Evolutionary conservation across 208 protist genomes (phyloP), one percentile per base, ranked within the genome.

Genomic region (Trypanosoma congolense): DNA sequence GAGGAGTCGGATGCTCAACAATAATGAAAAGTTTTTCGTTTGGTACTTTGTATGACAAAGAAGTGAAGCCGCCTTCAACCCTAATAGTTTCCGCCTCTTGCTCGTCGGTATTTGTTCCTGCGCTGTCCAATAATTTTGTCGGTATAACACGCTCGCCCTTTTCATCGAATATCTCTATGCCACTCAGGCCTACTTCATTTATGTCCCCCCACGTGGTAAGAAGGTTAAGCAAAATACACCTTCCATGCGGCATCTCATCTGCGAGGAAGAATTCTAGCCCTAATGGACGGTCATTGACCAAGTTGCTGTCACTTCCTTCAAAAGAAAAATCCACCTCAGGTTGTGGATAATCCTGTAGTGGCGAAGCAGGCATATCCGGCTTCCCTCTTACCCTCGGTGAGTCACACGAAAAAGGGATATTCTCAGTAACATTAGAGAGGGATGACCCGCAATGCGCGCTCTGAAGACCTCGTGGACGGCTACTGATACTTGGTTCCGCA

Each of bases 131-230:
- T 5, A 25, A 26, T 8, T 38, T 53, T 31, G 31, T 30, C 16
- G 28, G 36, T 26, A 70, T 52, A 21, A 97, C 55, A 18, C 65
- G 77, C 2, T 75, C 56, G 8, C 89, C 90, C 16, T 56, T 47
- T 29, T 65, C 54, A 61, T 97, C 78, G 61, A 90, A 96, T n/a
- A 97, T 29, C 63, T 96, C 92, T 28, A 97, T 69, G 1, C 87
- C 91, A 44, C 73, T 82, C 16, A 97, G 51, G 4, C 94, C 94
- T n/a, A 97, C 58, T 61, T 94, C 96, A 55, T 93, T 40, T 19
- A 46, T 35, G 55, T 97, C 94, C 3, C 92, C 93, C 92, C 92
- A 97, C 24, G 77, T 96, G 26, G 69, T 73, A 18, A 86, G 59
- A 28, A 95, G 55, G 47, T 86, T 92, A 19, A 96, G 19, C 40